Conservation (phyloP, 352 stramenopile species). For the Discostella stelligera region DNA sequence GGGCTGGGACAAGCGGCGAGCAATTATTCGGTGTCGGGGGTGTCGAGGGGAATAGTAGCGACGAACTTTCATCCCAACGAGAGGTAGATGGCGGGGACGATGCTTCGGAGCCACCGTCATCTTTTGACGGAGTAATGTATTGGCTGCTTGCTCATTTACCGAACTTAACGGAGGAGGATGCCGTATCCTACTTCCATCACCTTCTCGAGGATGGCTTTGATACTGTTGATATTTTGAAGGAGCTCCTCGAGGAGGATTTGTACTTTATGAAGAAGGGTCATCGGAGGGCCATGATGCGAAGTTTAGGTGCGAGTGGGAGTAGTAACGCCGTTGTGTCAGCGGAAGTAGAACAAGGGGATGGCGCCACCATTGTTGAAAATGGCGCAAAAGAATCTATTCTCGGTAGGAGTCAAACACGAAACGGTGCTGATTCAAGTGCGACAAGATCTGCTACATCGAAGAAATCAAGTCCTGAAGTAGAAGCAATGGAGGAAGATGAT, state of each 20-base stretch:
- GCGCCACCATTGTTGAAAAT: background rate
- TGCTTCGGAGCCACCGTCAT: background rate
- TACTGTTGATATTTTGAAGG: slow-evolving; percentile 34
- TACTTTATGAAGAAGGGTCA: slow-evolving; percentile 48
- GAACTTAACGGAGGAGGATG: slow-evolving; percentile 26
- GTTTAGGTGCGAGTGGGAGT: background rate
- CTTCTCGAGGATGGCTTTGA: slow-evolving; percentile 49
- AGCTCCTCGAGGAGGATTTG: slow-evolving; percentile 37
- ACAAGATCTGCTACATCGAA: background rate
- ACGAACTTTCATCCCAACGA: background rate
- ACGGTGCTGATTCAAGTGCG: background rate
- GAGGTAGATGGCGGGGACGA: background rate
- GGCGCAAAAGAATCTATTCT: background rate
- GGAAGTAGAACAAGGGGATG: background rate
- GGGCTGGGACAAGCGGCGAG: background rate
- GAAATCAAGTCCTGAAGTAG: background rate
- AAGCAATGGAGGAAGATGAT: background rate
- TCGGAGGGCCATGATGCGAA: slow-evolving; percentile 24
- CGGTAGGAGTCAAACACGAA: background rate
- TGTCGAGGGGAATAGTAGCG: background rate
- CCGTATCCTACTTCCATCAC: slow-evolving; percentile 20
- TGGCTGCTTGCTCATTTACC: slow-evolving; percentile 40
- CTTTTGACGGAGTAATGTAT: slow-evolving; percentile 24
- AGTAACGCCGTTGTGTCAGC: background rate
- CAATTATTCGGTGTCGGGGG: background rate